Conservation (phyloP, 2,329 filamentous ascomycete genomes). For the Colletotrichum neosansevieriae region DNA sequence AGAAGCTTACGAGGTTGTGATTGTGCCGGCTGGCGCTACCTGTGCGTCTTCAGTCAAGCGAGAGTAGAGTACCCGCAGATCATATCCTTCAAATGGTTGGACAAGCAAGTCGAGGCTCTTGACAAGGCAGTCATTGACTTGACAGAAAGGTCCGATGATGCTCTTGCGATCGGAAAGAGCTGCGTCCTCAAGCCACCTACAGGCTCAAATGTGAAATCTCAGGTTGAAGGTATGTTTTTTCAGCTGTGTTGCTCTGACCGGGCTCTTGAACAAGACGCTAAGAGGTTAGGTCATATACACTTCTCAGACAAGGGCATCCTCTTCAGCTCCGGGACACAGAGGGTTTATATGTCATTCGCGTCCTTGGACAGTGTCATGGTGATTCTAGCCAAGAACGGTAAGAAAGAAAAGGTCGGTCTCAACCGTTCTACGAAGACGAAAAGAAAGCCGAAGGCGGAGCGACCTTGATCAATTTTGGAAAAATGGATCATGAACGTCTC, state of each 20-base stretch:
- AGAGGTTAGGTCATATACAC: not conserved
- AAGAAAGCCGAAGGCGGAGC: not conserved
- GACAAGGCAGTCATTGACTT: slow-evolving; percentile 6
- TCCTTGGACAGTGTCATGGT: not conserved
- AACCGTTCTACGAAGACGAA: slow-evolving; percentile 1
- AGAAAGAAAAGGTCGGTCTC: not conserved
- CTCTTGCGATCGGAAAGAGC: rapidly evolving
- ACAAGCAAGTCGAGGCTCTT: slow-evolving; percentile 1
- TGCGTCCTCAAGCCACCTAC: not conserved
- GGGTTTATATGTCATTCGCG: not conserved
- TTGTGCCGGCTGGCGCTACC: not conserved
- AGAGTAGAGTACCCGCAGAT: slow-evolving; percentile 26
- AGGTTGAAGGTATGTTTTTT: not conserved
- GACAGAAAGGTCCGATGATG: not conserved
- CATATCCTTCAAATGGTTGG: slow-evolving; percentile 17
- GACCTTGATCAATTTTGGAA: not conserved
- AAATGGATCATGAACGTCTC: not conserved
- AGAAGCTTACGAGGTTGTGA: not conserved
- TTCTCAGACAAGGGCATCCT: not conserved
- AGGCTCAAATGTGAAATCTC: rapidly evolving
- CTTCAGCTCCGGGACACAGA: not conserved
- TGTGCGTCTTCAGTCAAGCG: slow-evolving; percentile 6
- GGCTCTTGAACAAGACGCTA: no score
- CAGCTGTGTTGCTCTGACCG: not conserved
- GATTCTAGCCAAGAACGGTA: not conserved